Evolutionary conservation across 148 eudicot genomes (phyloP).

Genomic region (Fagopyrum esculentum): DNA sequence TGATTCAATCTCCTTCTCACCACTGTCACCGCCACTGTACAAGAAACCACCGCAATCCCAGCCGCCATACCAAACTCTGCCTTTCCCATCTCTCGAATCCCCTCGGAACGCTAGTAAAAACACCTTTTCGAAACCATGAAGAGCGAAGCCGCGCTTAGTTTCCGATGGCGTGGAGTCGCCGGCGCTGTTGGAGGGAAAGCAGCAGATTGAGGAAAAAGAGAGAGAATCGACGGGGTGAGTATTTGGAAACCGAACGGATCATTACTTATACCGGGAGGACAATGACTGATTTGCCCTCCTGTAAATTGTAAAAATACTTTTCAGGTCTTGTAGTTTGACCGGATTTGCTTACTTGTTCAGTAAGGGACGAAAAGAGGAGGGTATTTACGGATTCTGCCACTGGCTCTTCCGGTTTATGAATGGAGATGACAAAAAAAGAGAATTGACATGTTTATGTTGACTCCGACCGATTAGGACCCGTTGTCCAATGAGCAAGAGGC

Average conservation of each 20-base stretch:
- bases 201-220: constrained; percentile 25
- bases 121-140: not conserved
- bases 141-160: not conserved
- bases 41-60: constrained; percentile 59
- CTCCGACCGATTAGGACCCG: too few relatives aligned
- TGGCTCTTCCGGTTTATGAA: not conserved
- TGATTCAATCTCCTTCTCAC: constrained; percentile 61
- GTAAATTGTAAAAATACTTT: not conserved
- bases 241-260: constrained; percentile 47
- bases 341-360: not conserved
- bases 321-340: not conserved
- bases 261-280: constrained; percentile 16
- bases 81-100: constrained; percentile 44
- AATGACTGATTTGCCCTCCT: constrained; percentile 30
- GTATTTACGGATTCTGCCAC: constrained; percentile 4
- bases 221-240: constrained; percentile 22
- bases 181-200: constrained; percentile 35
- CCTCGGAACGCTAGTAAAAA: not conserved
- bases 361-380: not conserved
- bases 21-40: constrained; percentile 60
- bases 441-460: too few relatives aligned
- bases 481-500: too few relatives aligned
- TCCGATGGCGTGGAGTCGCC: not conserved
- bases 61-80: constrained; percentile 50
- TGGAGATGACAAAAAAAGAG: not conserved